A percentile compares a stretch with the other conserved stretches of the same genome.
Conservation (phyloP, 805 yeast genomes). For the Yarrowia sp. region DNA sequence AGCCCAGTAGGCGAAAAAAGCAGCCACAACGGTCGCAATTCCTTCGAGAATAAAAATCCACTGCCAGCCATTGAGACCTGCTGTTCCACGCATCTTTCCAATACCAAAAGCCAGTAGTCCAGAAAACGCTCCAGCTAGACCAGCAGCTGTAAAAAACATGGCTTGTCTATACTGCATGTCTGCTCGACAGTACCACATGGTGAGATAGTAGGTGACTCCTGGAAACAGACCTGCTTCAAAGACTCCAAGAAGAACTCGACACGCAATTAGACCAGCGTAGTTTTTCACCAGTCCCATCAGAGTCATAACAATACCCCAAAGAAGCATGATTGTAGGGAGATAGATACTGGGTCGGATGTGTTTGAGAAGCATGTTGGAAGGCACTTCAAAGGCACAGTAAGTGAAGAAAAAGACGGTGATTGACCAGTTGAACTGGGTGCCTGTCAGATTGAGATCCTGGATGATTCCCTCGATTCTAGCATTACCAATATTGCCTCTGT, state of each 20-base stretch:
- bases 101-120: slow-evolving; percentile 47
- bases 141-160: slow-evolving; percentile 37
- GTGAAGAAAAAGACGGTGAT: slow-evolving; percentile 43
- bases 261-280: slow-evolving; percentile 37
- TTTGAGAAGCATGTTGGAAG: slow-evolving; percentile 34
- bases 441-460: slow-evolving; percentile 39
- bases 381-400: slow-evolving; percentile 33
- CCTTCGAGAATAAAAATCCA: slow-evolving; percentile 54
- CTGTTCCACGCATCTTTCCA: slow-evolving; percentile 41
- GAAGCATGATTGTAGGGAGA: slow-evolving; percentile 37
- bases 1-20: slow-evolving; percentile 36
- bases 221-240: slow-evolving; percentile 47
- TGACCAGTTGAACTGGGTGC: slow-evolving; percentile 38
- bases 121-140: slow-evolving; percentile 49
- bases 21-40: slow-evolving; percentile 38
- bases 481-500: slow-evolving; percentile 52
- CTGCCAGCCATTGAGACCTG: slow-evolving; percentile 47
- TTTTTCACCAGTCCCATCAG: slow-evolving; percentile 39
- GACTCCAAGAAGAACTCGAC: slow-evolving; percentile 43
- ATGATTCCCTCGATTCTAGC: slow-evolving; percentile 52
- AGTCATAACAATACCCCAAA: slow-evolving; percentile 40
- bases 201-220: slow-evolving; percentile 39
- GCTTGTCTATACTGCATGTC: slow-evolving; percentile 43
- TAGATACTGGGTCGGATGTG: slow-evolving; percentile 40
- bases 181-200: slow-evolving; percentile 38